phyloP scores from a whole-genome alignment of 148 eudicot genomes.

The Silene uniflora region DNA sequence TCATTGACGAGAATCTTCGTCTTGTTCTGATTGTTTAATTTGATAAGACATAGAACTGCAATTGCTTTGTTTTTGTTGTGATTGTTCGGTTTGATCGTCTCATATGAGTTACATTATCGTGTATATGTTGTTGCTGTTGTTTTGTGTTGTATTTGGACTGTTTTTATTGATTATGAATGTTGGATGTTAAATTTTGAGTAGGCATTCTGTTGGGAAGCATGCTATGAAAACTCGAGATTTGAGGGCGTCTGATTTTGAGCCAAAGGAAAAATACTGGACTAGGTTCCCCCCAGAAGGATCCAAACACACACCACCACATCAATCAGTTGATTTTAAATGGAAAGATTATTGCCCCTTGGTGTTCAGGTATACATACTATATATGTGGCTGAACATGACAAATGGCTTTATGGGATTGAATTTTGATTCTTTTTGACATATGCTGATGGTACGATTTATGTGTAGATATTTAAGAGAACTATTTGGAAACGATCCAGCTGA shows the following conservation, averaged over 20 bases:
- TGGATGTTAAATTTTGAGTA: slow-evolving; percentile 22
- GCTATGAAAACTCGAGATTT: too few species aligned
- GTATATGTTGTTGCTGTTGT: neutral
- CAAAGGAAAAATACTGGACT: slow-evolving; percentile 96
- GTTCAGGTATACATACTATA: too few species aligned
- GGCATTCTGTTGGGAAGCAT: too few species aligned
- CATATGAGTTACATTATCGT: neutral
- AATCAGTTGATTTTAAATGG: slow-evolving; percentile 82
- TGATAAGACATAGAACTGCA: neutral
- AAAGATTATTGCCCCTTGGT: slow-evolving; percentile 96
- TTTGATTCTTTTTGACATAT: slow-evolving; percentile 10
- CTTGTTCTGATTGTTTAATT: neutral
- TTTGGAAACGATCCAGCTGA: slow-evolving; percentile 79
- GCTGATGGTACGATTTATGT: neutral
- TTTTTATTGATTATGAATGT: slow-evolving; percentile 13
- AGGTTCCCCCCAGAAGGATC: slow-evolving; percentile 94
- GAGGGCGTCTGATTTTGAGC: slow-evolving; percentile 87
- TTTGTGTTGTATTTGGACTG: neutral
- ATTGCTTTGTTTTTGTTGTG: neutral
- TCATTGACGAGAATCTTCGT: neutral
- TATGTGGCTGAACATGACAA: too few species aligned
- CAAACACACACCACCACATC: slow-evolving; percentile 90
- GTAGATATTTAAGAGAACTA: slow-evolving; percentile 64
- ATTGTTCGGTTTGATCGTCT: neutral
- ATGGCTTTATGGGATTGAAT: neutral